A percentile compares a stretch with the other conserved stretches of the same genome.
These are phyloP conservation scores for Sclerotinia glacialis DNA, from an alignment of 2,329 filamentous ascomycete genomes.

Conservation along the genomic window DNA sequence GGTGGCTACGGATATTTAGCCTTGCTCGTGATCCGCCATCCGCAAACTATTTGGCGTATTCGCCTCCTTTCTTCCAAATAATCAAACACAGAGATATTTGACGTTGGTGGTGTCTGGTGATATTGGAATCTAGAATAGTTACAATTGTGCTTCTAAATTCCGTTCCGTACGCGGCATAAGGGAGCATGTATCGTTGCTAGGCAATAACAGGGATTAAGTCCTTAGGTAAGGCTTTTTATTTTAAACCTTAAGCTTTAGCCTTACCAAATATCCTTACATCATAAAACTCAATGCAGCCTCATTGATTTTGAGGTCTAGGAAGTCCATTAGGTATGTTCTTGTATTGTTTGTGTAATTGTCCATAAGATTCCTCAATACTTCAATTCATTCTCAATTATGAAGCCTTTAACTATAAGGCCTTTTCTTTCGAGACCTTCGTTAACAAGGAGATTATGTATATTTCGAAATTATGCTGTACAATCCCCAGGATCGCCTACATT, in stretches of 20 bases:
- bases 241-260: constrained; percentile 7
- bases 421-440: constrained; percentile 29
- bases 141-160: constrained; percentile 9
- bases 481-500: constrained; percentile 73
- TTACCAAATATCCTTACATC: not conserved
- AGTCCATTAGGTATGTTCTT: not conserved
- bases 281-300: constrained; percentile 6
- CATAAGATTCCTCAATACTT: not conserved
- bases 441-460: constrained; percentile 26
- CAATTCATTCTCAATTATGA: constrained; percentile 29
- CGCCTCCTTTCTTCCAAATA: constrained; percentile 9
- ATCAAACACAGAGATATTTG: not conserved
- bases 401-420: constrained; percentile 30
- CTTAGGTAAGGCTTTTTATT: constrained; percentile 16
- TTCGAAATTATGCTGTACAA: constrained; percentile 72
- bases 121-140: constrained; percentile 4
- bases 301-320: not conserved
- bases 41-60: constrained; percentile 13
- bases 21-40: constrained; percentile 23
- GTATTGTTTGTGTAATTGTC: not conserved
- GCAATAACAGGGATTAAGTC: constrained; percentile 13
- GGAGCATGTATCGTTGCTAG: not conserved
- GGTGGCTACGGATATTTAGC: constrained; percentile 21
- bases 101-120: constrained; percentile 6
- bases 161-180: constrained; percentile 14